phyloP scores from a whole-genome alignment of 1,139 yeast species.

The Candida pseudoviswanathii region DNA sequence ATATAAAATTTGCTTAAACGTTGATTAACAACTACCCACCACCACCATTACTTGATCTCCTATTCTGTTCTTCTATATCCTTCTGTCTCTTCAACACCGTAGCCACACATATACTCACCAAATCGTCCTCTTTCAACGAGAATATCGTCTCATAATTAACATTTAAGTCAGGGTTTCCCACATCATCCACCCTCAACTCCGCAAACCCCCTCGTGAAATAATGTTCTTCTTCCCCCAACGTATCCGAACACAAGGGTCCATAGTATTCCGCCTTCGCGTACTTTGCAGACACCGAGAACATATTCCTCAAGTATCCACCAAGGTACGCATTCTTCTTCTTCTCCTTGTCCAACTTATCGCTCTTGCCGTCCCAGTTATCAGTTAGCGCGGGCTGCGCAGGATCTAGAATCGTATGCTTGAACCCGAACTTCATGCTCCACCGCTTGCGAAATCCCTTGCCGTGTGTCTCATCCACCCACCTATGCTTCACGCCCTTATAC shows the following conservation, averaged over 20 bases:
- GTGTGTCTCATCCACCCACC: conserved; percentile 17
- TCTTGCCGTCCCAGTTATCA: conserved; percentile 17
- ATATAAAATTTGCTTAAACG: neutral
- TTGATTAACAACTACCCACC: neutral
- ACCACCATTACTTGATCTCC: neutral
- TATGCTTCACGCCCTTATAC: conserved; percentile 13
- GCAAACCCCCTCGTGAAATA: conserved; percentile 15
- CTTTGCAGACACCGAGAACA: conserved; percentile 9
- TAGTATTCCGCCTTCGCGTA: conserved; percentile 15
- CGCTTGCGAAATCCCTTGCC: conserved; percentile 4
- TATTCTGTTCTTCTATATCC: conserved; percentile 18
- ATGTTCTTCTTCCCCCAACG: conserved; percentile 14
- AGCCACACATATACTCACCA: conserved; percentile 19
- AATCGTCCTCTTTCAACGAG: conserved; percentile 15
- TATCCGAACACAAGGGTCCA: conserved; percentile 9
- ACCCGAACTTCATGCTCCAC: conserved; percentile 15
- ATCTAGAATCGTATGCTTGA: conserved; percentile 11
- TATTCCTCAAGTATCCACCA: conserved; percentile 7
- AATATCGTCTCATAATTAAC: conserved; percentile 15
- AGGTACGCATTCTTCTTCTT: conserved; percentile 13
- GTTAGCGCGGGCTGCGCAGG: conserved; percentile 13
- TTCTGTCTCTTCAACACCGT: conserved; percentile 11
- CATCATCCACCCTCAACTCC: conserved; percentile 14
- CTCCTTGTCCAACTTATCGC: conserved; percentile 11
- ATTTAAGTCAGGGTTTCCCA: conserved; percentile 4